These are phyloP conservation scores for Claviceps sp. DNA, from an alignment of 2,329 filamentous ascomycete species.

Conservation along the genomic window DNA sequence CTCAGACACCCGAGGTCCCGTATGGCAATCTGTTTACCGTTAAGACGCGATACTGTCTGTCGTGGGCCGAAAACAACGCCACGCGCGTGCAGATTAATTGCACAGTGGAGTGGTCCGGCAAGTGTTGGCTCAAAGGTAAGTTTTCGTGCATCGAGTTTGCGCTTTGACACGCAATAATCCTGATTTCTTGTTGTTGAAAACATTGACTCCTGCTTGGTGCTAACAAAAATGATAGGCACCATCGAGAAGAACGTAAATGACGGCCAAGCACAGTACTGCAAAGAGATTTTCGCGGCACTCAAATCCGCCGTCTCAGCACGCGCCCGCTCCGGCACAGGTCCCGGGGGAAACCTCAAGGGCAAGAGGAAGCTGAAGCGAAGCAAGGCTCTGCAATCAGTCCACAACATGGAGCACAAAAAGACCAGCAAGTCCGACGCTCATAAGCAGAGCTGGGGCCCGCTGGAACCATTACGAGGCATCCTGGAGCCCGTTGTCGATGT, in stretches of 20 bases:
- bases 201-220: slow-evolving; percentile 1
- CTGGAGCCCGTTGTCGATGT: slow-evolving; percentile 59
- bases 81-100: slow-evolving; percentile 82
- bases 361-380: slow-evolving; percentile 50
- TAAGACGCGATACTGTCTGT: slow-evolving; percentile 89
- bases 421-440: slow-evolving; percentile 27
- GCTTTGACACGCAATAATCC: no score
- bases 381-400: slow-evolving; percentile 30
- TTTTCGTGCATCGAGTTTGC: not conserved
- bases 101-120: slow-evolving; percentile 88
- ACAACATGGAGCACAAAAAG: slow-evolving; percentile 26
- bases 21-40: slow-evolving; percentile 83
- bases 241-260: slow-evolving; percentile 94
- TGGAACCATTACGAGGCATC: slow-evolving; percentile 64
- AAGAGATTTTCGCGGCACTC: slow-evolving; percentile 62
- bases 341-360: slow-evolving; percentile 35
- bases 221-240: slow-evolving; percentile 46
- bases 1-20: slow-evolving; percentile 87
- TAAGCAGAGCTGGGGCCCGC: slow-evolving; percentile 54
- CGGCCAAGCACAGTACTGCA: slow-evolving; percentile 73
- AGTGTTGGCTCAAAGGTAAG: slow-evolving; percentile 93
- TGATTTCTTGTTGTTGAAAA: no score
- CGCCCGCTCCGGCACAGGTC: slow-evolving; percentile 32
- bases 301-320: slow-evolving; percentile 60
- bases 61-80: slow-evolving; percentile 77